These are phyloP conservation scores for Musa troglodytarum DNA, from an alignment of 176 grass and related monocot genomes.

Conservation along the genomic window DNA sequence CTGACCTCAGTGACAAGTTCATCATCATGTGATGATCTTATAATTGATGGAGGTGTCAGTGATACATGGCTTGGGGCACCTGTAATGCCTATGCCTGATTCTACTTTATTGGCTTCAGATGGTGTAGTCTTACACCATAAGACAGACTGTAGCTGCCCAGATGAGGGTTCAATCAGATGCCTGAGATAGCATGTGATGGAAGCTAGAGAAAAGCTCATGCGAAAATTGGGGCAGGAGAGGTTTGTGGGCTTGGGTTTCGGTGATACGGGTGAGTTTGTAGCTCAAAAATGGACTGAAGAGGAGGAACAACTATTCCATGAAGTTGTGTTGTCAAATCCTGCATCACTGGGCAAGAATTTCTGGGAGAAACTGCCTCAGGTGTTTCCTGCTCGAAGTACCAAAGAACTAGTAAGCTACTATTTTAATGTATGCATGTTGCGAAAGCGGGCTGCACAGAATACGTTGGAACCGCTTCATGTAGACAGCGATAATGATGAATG, in stretches of 20 bases:
- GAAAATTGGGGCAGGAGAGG: conserved; percentile 34
- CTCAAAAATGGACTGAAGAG: conserved; percentile 52
- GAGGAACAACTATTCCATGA: conserved; percentile 56
- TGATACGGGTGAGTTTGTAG: conserved; percentile 65
- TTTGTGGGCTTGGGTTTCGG: conserved; percentile 56
- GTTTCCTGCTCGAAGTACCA: conserved; percentile 53
- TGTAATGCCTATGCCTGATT: conserved; percentile 31
- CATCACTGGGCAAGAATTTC: conserved; percentile 52
- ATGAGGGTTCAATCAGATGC: conserved; percentile 58
- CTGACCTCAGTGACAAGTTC: conserved; percentile 19
- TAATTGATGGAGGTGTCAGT: conserved; percentile 28
- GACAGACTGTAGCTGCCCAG: conserved; percentile 45
- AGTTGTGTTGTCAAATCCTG: conserved; percentile 48
- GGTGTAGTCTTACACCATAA: conserved; percentile 16
- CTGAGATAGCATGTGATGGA: conserved; percentile 56
- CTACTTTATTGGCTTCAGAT: conserved; percentile 17
- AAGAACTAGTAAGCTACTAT: conserved; percentile 74
- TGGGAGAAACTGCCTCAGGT: conserved; percentile 46
- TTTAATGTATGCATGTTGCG: conserved; percentile 75
- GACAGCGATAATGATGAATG: conserved; percentile 83
- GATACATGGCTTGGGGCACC: conserved; percentile 44
- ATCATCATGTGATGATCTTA: conserved; percentile 13
- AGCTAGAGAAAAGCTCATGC: conserved; percentile 39
- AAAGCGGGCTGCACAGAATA: conserved; percentile 67
- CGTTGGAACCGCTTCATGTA: conserved; percentile 36